These are phyloP conservation scores for Glycyrrhiza uralensis DNA, from an alignment of 306 rosid species.

Conservation along the genomic window DNA sequence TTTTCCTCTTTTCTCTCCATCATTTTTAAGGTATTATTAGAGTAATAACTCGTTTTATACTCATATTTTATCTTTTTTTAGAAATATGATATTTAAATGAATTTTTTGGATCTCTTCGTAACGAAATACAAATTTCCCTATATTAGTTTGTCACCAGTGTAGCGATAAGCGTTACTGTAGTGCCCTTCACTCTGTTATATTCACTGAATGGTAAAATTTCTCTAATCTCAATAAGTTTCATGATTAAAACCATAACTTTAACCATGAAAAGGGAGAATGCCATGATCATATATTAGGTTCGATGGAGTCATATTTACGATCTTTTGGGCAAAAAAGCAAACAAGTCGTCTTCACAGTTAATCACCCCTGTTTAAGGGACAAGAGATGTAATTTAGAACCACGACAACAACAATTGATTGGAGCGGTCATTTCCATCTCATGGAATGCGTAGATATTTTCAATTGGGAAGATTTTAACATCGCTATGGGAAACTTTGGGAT, in stretches of 20 bases:
- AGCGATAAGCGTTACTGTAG: background rate
- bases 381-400: slow-evolving; percentile 6
- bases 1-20: no score
- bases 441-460: background rate
- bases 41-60: no score
- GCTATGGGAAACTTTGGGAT: background rate
- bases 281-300: slow-evolving; percentile 7
- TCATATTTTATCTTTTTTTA: no score
- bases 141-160: background rate
- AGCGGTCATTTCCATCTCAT: background rate
- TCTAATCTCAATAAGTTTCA: background rate
- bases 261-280: background rate
- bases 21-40: no score
- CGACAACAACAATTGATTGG: background rate
- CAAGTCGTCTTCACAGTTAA: background rate
- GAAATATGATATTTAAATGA: no score
- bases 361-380: background rate
- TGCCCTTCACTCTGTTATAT: background rate
- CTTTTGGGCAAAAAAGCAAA: background rate
- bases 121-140: no score
- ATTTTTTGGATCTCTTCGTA: no score
- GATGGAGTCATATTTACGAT: background rate
- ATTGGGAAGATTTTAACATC: background rate
- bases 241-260: slow-evolving; percentile 5
- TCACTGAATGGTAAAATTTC: background rate